These are phyloP conservation scores for Yamadazyma kitorensis DNA, from an alignment of 805 yeast species.

Conservation along the genomic window DNA sequence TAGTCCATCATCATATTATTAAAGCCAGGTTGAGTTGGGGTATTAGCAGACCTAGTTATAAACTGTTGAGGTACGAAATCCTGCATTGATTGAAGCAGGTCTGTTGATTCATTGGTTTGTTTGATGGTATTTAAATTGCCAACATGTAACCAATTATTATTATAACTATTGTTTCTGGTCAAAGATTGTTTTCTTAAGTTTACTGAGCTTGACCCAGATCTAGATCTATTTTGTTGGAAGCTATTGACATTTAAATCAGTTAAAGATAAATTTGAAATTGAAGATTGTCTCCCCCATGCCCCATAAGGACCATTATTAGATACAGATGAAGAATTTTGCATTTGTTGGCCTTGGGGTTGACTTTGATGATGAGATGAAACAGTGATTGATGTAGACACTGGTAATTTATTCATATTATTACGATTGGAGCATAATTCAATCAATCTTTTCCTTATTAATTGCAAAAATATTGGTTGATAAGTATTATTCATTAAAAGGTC, in stretches of 20 bases:
- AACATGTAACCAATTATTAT: slow-evolving; percentile 40
- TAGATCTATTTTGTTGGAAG: slow-evolving; percentile 17
- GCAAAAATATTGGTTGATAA: slow-evolving; percentile 39
- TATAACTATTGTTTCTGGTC: slow-evolving; percentile 39
- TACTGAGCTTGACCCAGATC: slow-evolving; percentile 36
- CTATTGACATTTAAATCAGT: slow-evolving; percentile 37
- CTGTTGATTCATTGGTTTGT: slow-evolving; percentile 28
- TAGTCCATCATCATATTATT: slow-evolving; percentile 41
- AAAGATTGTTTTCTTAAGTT: slow-evolving; percentile 42
- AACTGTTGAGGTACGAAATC: slow-evolving; percentile 43
- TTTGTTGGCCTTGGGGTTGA: background rate
- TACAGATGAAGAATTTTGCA: background rate
- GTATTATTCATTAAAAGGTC: slow-evolving; percentile 30
- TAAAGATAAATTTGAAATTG: slow-evolving; percentile 39
- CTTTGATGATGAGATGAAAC: slow-evolving; percentile 12
- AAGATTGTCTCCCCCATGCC: slow-evolving; percentile 28
- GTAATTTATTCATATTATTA: slow-evolving; percentile 16
- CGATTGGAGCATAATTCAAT: slow-evolving; percentile 36
- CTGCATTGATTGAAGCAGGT: slow-evolving; percentile 43
- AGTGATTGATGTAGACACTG: slow-evolving; percentile 23
- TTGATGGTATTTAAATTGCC: slow-evolving; percentile 39
- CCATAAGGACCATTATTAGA: slow-evolving; percentile 10
- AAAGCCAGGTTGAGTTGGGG: slow-evolving; percentile 20
- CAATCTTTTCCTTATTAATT: slow-evolving; percentile 39
- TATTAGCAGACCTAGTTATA: slow-evolving; percentile 29